Evolutionary conservation across 345 rosid species (phyloP).

Genomic region (Mallotus nudiflorus): DNA sequence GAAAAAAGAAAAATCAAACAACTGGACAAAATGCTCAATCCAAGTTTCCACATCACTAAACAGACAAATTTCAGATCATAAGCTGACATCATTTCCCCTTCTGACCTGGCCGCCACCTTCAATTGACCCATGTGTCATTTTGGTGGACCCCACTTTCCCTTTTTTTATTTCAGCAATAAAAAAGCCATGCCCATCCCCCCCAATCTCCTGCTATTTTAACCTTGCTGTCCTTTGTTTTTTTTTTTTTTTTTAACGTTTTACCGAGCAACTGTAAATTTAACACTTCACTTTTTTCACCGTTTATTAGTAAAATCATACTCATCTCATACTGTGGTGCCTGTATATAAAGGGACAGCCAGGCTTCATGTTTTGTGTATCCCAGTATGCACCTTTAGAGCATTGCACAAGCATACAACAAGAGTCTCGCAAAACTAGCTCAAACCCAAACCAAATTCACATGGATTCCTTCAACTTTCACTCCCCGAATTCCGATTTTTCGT

Average conservation of each 20-base stretch:
- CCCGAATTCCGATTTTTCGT: conserved; percentile 47
- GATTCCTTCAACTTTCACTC: conserved; percentile 44
- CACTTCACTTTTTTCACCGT: not conserved
- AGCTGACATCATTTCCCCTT: conserved; percentile 19
- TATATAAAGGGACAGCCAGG: conserved; percentile 29
- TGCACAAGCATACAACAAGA: too few species aligned
- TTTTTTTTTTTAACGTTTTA: too few species aligned
- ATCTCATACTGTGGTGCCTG: conserved; percentile 4
- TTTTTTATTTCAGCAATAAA: too few species aligned
- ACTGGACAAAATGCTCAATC: conserved; percentile 13
- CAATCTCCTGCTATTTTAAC: not conserved
- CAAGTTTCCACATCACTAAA: not conserved
- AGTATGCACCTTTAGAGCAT: not conserved
- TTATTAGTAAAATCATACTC: too few species aligned
- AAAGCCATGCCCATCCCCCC: conserved; percentile 5
- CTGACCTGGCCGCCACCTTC: conserved; percentile 34
- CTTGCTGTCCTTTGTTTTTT: too few species aligned
- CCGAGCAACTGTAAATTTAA: not conserved
- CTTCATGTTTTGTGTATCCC: conserved; percentile 16
- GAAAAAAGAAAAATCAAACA: not conserved
- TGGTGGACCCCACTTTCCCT: not conserved
- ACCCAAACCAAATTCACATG: conserved; percentile 27
- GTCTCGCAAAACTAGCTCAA: not conserved
- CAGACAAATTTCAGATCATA: conserved; percentile 16
- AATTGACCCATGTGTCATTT: conserved; percentile 43